Evolutionary conservation across 495 filamentous ascomycete species (phyloP).

Genomic region (Tuber borchii): DNA sequence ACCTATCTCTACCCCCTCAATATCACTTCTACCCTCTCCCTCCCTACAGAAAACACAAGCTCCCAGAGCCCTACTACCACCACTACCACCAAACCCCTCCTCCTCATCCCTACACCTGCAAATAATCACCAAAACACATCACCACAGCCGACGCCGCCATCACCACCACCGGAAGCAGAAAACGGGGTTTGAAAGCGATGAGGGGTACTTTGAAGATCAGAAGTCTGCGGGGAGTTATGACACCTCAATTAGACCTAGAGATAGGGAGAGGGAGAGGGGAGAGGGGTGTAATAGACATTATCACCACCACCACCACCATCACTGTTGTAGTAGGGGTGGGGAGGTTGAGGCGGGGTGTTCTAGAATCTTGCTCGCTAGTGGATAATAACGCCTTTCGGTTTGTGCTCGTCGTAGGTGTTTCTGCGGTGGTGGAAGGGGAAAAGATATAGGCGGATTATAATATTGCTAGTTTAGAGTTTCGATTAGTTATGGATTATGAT

Average conservation of each 20-base stretch:
- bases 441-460: not conserved
- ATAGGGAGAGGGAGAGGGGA: not conserved
- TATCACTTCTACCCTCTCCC: not conserved
- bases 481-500: not conserved
- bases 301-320: not conserved
- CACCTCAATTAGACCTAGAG: not conserved
- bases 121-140: not conserved
- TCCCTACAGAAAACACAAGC: not conserved
- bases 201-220: not conserved
- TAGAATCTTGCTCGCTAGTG: not conserved
- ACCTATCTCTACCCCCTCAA: not conserved
- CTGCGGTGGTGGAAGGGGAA: not conserved
- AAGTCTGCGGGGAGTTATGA: not conserved
- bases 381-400: not conserved
- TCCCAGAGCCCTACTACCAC: not conserved
- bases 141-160: not conserved
- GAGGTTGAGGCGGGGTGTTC: not conserved
- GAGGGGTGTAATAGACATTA: not conserved
- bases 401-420: not conserved
- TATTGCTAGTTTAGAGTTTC: not conserved
- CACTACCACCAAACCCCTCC: not conserved
- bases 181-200: not conserved
- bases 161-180: slow-evolving; percentile 1
- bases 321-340: not conserved
- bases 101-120: not conserved